Conservation (phyloP, 2,329 filamentous ascomycete species). For the Nemania sp. region DNA sequence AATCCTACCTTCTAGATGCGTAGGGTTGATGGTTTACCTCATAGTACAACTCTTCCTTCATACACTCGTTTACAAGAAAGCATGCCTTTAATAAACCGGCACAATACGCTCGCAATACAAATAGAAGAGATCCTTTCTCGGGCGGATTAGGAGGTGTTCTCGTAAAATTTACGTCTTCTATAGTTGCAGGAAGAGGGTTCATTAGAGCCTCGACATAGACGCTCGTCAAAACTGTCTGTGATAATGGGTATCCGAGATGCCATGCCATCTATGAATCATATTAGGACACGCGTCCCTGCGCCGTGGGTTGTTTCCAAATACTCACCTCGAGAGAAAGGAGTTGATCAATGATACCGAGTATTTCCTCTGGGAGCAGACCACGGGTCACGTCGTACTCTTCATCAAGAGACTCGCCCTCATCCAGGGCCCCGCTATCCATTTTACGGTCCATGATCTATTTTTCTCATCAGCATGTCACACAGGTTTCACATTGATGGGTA, state of each 20-base stretch:
- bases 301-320: conserved; percentile 19
- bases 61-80: conserved; percentile 79
- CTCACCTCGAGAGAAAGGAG: conserved; percentile 86
- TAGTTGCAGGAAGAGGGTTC: conserved; percentile 72
- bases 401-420: conserved; percentile 82
- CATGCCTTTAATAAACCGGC: conserved; percentile 86
- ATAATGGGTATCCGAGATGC: conserved; percentile 95
- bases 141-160: conserved; percentile 50
- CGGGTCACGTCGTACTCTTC: conserved; percentile 81
- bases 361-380: conserved; percentile 78
- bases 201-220: conserved; percentile 88
- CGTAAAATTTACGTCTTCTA: conserved; percentile 75
- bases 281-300: conserved; percentile 21
- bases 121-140: conserved; percentile 62
- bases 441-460: conserved; percentile 96
- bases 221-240: conserved; percentile 93
- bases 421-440: conserved; percentile 94
- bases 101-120: conserved; percentile 86
- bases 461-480: conserved; percentile 8
- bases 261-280: conserved; percentile 79
- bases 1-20: neutral
- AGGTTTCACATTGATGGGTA: neutral
- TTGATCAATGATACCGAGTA: conserved; percentile 94
- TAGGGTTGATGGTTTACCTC: conserved; percentile 69
- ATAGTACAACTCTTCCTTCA: conserved; percentile 88